Evolutionary conservation across 257 asterid species (phyloP), one percentile per base, ranked within the genome.

Genomic region (Solanum dulcamara): DNA sequence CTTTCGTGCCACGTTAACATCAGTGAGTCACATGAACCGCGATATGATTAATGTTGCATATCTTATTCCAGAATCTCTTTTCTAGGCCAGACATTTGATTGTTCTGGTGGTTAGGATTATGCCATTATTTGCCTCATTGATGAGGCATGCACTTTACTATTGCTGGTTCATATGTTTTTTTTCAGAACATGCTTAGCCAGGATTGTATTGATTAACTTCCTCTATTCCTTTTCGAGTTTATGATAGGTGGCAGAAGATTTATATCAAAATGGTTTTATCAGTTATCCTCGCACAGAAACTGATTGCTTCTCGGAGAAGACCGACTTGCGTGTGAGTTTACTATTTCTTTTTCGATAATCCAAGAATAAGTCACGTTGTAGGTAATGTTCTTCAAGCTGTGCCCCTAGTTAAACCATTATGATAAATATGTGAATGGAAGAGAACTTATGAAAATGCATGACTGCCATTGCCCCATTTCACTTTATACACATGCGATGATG

Each of bases 281-380:
- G 99, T 89, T 96, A 96, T 91, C 99, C 99, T 85, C 99, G 99
- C 68, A 96, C 99, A 30, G 99, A 96, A 92, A 96, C 99, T 74
- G 99, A 96, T 75, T 12, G 92, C 91, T 96, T 96, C 90, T 91
- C 97, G 35, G 90, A 83, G 84, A 89, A 92, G 82, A 93, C 98
- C 44, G 91, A 94, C 89, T 92, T 96, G 91, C 97, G 66, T 64
- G 98, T 95, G 86, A 48, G 96, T 88, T 68, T 84, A 28, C 67
- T 66, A 48, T 81, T 84, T 87, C 53, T 66, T 83, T 55, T 83
- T 84, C 24, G 46, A 53, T 66, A 83, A 80, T 60, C 81, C 82
- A 82, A 79, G 37, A 68, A 70, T 83, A 64, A 75, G 83, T 84
- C 53, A n/a, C 86, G 83, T 83, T 60, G 55, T 81, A 66, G 40